Evolutionary conservation across 2,329 filamentous ascomycete genomes (phyloP), one percentile per base, ranked within the genome.

Genomic region (Xylaria sp.): DNA sequence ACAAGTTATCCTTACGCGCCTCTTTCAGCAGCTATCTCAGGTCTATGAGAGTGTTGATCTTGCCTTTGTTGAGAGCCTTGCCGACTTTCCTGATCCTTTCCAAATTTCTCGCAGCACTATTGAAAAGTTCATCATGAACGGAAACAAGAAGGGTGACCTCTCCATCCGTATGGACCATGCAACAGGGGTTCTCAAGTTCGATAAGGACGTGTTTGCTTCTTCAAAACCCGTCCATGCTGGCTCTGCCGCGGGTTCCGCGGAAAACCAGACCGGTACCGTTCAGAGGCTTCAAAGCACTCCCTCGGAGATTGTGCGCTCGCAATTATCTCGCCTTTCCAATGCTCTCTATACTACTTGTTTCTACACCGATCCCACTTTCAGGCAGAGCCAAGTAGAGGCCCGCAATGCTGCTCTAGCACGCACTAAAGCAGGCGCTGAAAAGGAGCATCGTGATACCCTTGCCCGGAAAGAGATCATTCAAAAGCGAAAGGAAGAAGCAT

Each of bases 41-140:
- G 96, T 99, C 63, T 99, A 99, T 83, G 97, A 98, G 82, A 97
- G 96, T 53, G 95, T 99, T 65, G 94, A 98, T 80, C 88, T 99
- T 69, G 88, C 89, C 76, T 98, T 98, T 76, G 95, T 99, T 55
- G 91, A 97, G 80, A 91, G 93, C 77, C 91, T 99, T 63, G 96
- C 96, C 70, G 89, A 96, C 78, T 99, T 99, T 87, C 96, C 96
- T 10, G 94, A 97, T 79, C 93, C 96, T 48, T 98, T 97, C 88
- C 92, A 97, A 83, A 94, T 98, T 73, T 92, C 89, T 71, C 90
- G 92, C 62, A 90, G 91, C 73, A 97, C 93, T 70, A 97, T 99
- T 73, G 96, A 99, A 86, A 99, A 98, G 85, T 99, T 99, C 86
- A 98, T 99, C 86, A 99, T 99, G 96, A 99, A 99, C 82, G 96